Base-by-base conservation (phyloP, 495 filamentous ascomycete species). In the Hypoxylon crocopeplum region DNA sequence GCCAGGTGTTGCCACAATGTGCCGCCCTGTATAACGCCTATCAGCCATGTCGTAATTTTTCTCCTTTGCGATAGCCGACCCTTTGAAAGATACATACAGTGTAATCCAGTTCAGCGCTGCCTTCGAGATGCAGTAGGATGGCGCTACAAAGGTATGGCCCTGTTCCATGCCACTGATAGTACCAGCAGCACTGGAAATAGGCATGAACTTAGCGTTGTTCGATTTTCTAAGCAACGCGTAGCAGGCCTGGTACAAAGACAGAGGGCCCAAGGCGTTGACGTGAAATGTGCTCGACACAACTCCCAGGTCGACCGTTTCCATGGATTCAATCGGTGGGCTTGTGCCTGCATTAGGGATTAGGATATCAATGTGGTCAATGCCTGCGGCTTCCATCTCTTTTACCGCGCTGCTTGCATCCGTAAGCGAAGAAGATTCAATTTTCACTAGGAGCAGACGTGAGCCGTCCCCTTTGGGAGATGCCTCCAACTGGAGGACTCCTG, bases 281-380 rank as follows among this genome's bases (percentile, higher is more conserved):
- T 58, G 33, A 25, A 55, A 52, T 6, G 39, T 24, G 21, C 33
- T 25, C 10, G 40, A 3, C 34, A 61, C 32, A 3, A 38, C 41
- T 30, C 33, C 45, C 1, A 40, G 25, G 36, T 40, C 50, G 32
- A 53, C 68, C 33, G 17, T 55, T 48, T 52, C 62, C n/a, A 66
- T 48, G 8, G 61, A 34, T 0, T 27, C 49, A 10, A 67, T 59
- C 45, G 50, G 54, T 1, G 71, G 67, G 24, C 37, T 72, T 1
- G 58, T 38, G 12, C 69, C 69, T 2, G 68, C 64, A 42, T 68
- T 73, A 11, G 62, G 42, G 2, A 71, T 50, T 8, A 59, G 44
- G 8, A 69, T 36, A 46, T 68, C 67, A 10, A 70, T 47, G 5
- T 59, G 40, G 40, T 52, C 45, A 25, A 66, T 44, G 5, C 42